Percentiles rank a stretch among this genome's conserved stretches.
Evolutionary conservation across 257 asterid genomes (phyloP).

Genomic region (Scutellaria barbata): DNA sequence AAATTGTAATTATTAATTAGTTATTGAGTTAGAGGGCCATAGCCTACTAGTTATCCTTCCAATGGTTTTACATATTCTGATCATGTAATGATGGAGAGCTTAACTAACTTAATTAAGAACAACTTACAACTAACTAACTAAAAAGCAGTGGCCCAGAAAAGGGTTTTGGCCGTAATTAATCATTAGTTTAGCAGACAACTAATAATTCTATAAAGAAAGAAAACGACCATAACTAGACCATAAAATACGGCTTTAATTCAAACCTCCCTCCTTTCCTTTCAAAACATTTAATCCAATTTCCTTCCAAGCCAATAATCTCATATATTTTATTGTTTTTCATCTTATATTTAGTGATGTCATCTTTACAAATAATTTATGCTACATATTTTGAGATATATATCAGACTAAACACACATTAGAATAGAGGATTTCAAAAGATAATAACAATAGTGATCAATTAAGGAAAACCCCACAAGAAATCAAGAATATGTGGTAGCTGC

Average conservation of each 20-base stretch:
- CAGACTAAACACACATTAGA: too few relatives aligned
- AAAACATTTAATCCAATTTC: neutral
- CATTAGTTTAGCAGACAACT: conserved; percentile 29
- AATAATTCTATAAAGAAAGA: conserved; percentile 33
- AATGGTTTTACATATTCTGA: neutral
- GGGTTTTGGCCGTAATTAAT: conserved; percentile 26
- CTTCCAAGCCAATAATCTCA: conserved; percentile 1
- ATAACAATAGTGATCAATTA: too few relatives aligned
- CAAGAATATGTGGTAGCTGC: conserved; percentile 18
- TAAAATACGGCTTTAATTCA: conserved; percentile 40
- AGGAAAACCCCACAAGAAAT: neutral
- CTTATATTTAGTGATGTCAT: too few relatives aligned
- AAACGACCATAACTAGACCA: conserved; percentile 33
- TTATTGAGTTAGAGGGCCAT: conserved; percentile 6
- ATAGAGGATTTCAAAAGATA: too few relatives aligned
- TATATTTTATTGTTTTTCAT: neutral
- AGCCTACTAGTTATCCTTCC: conserved; percentile 26
- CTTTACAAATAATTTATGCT: too few relatives aligned
- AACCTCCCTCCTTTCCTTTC: conserved; percentile 28
- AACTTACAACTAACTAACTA: conserved; percentile 34
- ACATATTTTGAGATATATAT: too few relatives aligned
- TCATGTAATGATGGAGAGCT: conserved; percentile 25
- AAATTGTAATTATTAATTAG: neutral
- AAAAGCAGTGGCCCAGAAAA: conserved; percentile 40
- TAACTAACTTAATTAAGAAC: conserved; percentile 36